Evolutionary conservation across 495 filamentous ascomycete species (phyloP), one percentile per base, ranked within the genome.

Genomic region (Aspergillus saccharolyticus): DNA sequence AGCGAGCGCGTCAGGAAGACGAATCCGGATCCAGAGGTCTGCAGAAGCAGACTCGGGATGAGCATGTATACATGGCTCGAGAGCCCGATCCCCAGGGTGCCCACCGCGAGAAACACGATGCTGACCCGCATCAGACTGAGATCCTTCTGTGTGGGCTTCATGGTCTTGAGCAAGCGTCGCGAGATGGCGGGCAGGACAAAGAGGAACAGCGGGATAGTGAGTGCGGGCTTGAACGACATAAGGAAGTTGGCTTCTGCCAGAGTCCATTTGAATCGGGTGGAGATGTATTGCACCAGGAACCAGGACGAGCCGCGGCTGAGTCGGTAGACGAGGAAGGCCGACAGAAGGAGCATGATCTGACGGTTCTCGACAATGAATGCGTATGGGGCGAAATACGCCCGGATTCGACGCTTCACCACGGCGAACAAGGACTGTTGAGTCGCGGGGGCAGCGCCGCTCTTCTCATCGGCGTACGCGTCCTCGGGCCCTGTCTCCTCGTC

Each of bases 261-360:
- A 4, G 73, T 79, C 75, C 80, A 79, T 12, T 71, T 68, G 59
- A 83, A 86, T 39, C 82, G 74, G 3, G 74, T 79, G 52, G 81
- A 84, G 19, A 82, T 75, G 60, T 85, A 84, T 59, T 85, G 82
- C 5, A 77, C 62, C 16, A 86, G 64, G 53, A 83, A 77, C 59
- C 73, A 73, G 3, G 77, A 69, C 22, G 77, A 77, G n/a, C 76
- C 77, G 1, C 78, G 72, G 33, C 76, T 76, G 53, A 83, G 66
- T 0, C 76, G 72, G 54, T 81, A 79, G 39, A 82, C 71, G n/a
- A 82, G 56, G 53, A 83, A 84, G 5, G 74, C 72, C 3, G 72
- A 58, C 21, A 83, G 66, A 47, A 83, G 70, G 10, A 83, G 69
- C 0, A 75, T 56, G 15, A 81, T 65, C 12, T 70, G 71, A 45